Conservation (phyloP, 2,329 filamentous ascomycete species). For the Ophiostoma angusticollis region DNA sequence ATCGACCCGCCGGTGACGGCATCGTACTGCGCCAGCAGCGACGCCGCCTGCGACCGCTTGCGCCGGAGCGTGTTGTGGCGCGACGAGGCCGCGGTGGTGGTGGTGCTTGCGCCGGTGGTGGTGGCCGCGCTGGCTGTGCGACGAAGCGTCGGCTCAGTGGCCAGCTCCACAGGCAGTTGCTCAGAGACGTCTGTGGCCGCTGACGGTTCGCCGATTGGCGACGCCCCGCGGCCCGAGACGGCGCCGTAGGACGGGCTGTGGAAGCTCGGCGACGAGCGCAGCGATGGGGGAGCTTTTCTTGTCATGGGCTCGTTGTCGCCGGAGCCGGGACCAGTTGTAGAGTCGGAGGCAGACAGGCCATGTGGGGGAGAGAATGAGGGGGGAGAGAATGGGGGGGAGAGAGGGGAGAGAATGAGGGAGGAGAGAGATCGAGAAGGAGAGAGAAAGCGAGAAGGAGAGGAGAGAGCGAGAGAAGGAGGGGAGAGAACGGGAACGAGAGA, state of each 20-base stretch:
- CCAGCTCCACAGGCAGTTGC: too few relatives aligned
- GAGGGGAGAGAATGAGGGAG: not conserved
- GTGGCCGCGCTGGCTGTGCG: too few relatives aligned
- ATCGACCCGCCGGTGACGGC: conserved; percentile 14
- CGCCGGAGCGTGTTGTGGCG: conserved; percentile 9
- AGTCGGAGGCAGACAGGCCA: conserved; percentile 3
- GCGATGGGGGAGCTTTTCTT: conserved; percentile 15
- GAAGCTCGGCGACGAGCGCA: conserved; percentile 22
- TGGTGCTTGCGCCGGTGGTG: not conserved
- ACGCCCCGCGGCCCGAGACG: conserved; percentile 10
- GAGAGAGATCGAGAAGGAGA: not conserved
- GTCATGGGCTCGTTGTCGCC: conserved; percentile 17
- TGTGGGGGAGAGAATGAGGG: conserved; percentile 1
- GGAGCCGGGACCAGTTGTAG: too few relatives aligned
- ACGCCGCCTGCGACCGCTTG: conserved; percentile 10
- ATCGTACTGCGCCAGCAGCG: conserved; percentile 12
- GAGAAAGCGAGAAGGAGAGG: not conserved
- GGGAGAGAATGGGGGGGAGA: not conserved
- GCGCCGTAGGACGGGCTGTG: conserved; percentile 23
- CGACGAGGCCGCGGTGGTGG: not conserved
- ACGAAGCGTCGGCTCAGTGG: too few relatives aligned
- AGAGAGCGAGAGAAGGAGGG: not conserved
- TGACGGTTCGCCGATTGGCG: too few relatives aligned
- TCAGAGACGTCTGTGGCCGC: too few relatives aligned
- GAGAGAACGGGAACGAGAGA: conserved; percentile 3